Base-by-base conservation (phyloP, 2,329 filamentous ascomycete genomes). In the Monilinia polystroma region DNA sequence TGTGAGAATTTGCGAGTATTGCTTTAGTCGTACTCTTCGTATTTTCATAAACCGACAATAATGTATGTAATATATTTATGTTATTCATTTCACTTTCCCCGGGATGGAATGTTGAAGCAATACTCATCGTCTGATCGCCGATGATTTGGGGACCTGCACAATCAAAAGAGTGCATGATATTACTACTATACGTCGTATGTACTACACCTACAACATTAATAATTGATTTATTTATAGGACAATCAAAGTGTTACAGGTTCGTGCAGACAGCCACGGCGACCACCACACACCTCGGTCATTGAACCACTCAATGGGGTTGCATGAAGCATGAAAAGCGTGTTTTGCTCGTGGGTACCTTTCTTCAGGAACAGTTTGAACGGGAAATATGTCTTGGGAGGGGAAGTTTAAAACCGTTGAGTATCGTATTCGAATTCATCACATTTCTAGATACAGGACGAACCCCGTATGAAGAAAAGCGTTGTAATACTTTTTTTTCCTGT, bases 271-370 rank as follows among this genome's bases (percentile, higher is more conserved):
- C 64, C 64, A 62, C 56, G 23, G 55, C 47, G 47, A 47, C 53
- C 38, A 59, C 55, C 35, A 57, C 43, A 60, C 43, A 59, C 63
- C 63, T 64, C 35, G 45, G 54, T 29, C 63, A 60, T 53, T 52
- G 55, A 60, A 35, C 64, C 64, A 53, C 35, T 60, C 23, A 45
- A 66, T 41, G 29, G 55, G 55, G 64, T 62, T 53, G 63, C 55
- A 66, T 66, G 26, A 62, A 66, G 47, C 64, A 66, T 66, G 64
- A 53, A 54, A 66, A 59, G 47, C 64, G 51, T 66, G 64, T 41
- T 66, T 45, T 62, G 38, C 64, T 66, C 64, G 64, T 66, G 55
- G 64, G 45, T 54, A 52, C 23, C 55, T 62, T 32, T 66, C 64
- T 23, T 52, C 56, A 51, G 56, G 43, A 59, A 62, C 63, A 47